Evolutionary conservation across 495 filamentous ascomycete species (phyloP), one percentile per base, ranked within the genome.

Genomic region (Lophiotrema nucula): DNA sequence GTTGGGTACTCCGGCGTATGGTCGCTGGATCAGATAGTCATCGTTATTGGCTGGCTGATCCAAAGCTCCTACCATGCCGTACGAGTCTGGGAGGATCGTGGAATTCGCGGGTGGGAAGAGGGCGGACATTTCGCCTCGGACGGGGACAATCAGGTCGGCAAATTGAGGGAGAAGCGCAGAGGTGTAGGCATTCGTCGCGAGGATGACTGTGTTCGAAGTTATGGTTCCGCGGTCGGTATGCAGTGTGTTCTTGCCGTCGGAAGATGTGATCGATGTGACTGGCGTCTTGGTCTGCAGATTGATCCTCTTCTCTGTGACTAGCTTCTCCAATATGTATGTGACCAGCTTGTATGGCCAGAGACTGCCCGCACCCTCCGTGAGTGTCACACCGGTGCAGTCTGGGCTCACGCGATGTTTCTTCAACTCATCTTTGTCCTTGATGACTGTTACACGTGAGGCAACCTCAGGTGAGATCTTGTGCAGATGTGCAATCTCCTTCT

Each of bases 291-390:
- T 90, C 65, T 93, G 88, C 12, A 95, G 76, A 59, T 85, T 87
- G 54, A 96, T 81, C 0, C 61, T 58, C 2, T 66, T 69, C 1
- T 44, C 43, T 8, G 71, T 66, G 0, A 87, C 69, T 0, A 88
- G 74, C 2, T 70, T 70, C 58, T 83, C 81, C 1, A 95, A 72
- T 0, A 90, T 69, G 45, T 78, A 81, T 0, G 83, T 76, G 6
- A 93, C 82, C 16, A 91, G 79, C 66, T 89, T 90, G 66, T 93
- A 95, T 0, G 90, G 90, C 89, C 88, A 95, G 0, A 84, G 51
- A 15, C 76, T 75, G 0, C 73, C 80, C 0, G 80, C 80, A 1
- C 70, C 70, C 0, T 70, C 65, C 1, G 74, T 70, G 0, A 82
- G 23, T 1, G 70, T 69, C 3, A 78, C 69, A 0, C 78, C 78